A percentile compares a stretch with the other conserved stretches of the same genome.
These are phyloP conservation scores for Acanthamoeba sp. DNA, from an alignment of 208 protist genomes.

Conservation along the genomic window DNA sequence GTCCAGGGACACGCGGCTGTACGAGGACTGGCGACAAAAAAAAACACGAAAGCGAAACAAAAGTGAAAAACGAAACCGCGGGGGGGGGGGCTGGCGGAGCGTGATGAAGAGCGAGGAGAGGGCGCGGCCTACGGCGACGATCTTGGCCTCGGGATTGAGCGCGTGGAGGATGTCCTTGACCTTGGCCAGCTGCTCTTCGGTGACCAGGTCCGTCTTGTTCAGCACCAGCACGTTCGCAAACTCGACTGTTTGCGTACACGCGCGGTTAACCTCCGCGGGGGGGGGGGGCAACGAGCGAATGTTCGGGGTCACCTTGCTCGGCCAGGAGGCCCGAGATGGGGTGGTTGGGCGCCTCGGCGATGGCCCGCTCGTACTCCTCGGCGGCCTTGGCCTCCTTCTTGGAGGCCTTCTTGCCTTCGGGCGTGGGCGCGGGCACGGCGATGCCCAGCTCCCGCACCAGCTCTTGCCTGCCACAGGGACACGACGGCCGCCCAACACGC, in stretches of 20 bases:
- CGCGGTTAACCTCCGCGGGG: not conserved
- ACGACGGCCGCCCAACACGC: too few species aligned
- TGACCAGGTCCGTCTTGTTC: conserved; percentile 93
- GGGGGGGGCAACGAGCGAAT: conserved; percentile 82
- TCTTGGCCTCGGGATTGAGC: conserved; percentile 90
- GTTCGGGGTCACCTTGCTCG: not conserved
- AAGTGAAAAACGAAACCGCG: not conserved
- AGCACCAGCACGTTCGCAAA: conserved; percentile 92
- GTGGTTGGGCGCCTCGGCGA: conserved; percentile 43
- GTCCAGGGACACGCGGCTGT: not conserved
- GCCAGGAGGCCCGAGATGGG: conserved; percentile 9
- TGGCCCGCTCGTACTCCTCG: conserved; percentile 12
- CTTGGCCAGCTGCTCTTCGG: conserved; percentile 70
- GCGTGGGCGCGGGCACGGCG: not conserved
- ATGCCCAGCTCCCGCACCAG: not conserved
- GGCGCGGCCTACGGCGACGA: conserved; percentile 84
- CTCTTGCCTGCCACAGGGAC: not conserved
- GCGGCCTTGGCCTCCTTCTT: conserved; percentile 17
- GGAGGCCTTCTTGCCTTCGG: not conserved
- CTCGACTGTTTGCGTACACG: conserved; percentile 84
- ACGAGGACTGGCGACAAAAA: not conserved
- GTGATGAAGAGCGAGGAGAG: too few species aligned
- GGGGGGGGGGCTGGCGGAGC: not conserved
- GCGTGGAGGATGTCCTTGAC: conserved; percentile 82
- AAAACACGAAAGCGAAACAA: not conserved